Evolutionary conservation across 2,329 filamentous ascomycete species (phyloP).

Genomic region (Nothomitra cinnamomea): DNA sequence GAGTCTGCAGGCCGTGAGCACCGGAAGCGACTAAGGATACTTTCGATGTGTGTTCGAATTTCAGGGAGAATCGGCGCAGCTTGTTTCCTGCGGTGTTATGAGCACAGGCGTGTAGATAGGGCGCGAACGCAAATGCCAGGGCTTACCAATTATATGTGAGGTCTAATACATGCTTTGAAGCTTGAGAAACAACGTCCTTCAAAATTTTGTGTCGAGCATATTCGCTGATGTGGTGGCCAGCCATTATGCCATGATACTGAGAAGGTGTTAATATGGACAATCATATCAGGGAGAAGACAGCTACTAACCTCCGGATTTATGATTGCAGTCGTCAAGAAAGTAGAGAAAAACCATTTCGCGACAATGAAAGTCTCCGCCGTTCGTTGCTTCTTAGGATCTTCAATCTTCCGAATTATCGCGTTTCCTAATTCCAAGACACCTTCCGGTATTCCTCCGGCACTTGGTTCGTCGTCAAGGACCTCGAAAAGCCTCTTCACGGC

Average conservation of each 20-base stretch:
- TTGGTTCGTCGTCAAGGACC: conserved; percentile 62
- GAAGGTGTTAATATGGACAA: conserved; percentile 32
- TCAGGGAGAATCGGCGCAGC: conserved; percentile 44
- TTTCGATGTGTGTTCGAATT: conserved; percentile 53
- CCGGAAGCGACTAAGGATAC: conserved; percentile 47
- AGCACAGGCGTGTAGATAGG: not conserved
- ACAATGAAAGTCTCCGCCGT: conserved; percentile 71
- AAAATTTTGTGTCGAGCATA: conserved; percentile 65
- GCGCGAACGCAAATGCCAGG: conserved; percentile 5
- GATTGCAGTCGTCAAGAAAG: conserved; percentile 68
- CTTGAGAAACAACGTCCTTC: conserved; percentile 60
- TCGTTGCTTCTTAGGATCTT: conserved; percentile 51
- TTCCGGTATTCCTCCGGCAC: conserved; percentile 69
- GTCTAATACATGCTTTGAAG: conserved; percentile 64
- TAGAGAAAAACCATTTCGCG: conserved; percentile 81
- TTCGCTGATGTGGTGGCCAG: conserved; percentile 83
- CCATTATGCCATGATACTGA: conserved; percentile 46
- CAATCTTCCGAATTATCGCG: conserved; percentile 61
- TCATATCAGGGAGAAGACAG: not conserved
- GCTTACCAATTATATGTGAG: conserved; percentile 52
- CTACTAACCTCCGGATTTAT: conserved; percentile 65
- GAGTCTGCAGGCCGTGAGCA: conserved; percentile 26
- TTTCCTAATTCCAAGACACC: conserved; percentile 71
- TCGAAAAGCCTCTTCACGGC: conserved; percentile 71
- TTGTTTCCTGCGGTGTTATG: conserved; percentile 29